Evolutionary conservation across 208 protist genomes (phyloP), one percentile per base, ranked within the genome.

Genomic region (Leishmania martiniquensis): DNA sequence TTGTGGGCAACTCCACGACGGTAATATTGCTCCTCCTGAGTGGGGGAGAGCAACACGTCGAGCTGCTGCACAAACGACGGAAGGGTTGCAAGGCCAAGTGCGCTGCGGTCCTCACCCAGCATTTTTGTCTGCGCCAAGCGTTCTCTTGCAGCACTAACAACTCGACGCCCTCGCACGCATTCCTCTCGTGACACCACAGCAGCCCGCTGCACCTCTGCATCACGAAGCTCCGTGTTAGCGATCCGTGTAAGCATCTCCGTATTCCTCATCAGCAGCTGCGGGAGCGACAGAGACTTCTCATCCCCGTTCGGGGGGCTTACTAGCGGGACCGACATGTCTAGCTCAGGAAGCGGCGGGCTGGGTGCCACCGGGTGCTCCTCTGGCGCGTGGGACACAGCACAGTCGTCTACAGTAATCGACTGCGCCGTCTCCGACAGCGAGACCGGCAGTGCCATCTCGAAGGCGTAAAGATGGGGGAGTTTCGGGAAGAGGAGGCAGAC

Each of bases 31-130:
- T 85, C 82, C 10, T 77, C 78, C 12, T 32, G 55, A 3, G 59
- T 78, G 4, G 83, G 81, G 12, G 87, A 84, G 1, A 89, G 59
- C 6, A 96, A 74, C 4, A 54, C 39, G 57, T 96, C 84, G 25
- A 94, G 75, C 12, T 87, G 86, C 39, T 81, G 77, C 15, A 84
- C 75, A 76, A 96, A 96, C 10, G 72, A 42, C 10, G 92, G 82
- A 54, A 96, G 82, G 2, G 72, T 79, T 15, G 93, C 73, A 45
- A 85, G 34, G 13, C 87, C 91, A 34, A 74, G 49, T 13, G 55
- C 66, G 13, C 80, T 80, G 6, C 78, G 72, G 25, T 80, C 54
- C 7, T 39, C 22, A 13, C 12, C 55, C 39, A 29, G 45, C 25
- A 57, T 10, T 52, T 45, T 55, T 2, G 5, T 1, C 13, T 42